Conservation (phyloP, 495 filamentous ascomycete species). For the Astrothelium macrocarpum region DNA sequence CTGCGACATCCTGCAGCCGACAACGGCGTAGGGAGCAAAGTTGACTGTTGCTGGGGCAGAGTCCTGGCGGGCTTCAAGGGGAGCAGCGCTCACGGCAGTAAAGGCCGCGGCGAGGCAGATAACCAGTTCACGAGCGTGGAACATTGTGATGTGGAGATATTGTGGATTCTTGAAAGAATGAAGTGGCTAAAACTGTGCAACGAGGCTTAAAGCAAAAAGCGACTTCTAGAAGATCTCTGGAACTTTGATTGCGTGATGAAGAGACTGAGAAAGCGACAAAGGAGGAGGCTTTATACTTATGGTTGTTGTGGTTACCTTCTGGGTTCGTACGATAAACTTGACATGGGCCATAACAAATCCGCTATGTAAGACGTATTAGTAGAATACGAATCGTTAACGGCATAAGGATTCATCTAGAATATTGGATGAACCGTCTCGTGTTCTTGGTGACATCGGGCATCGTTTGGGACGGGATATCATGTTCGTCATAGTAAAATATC, state of each 20-base stretch:
- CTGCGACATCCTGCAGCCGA: conserved; percentile 4
- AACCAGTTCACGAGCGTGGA: neutral
- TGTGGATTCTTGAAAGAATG: neutral
- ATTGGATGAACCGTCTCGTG: conserved; percentile 5
- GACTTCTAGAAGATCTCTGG: neutral
- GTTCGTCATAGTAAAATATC: neutral
- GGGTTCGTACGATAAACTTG: neutral
- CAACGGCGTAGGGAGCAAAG: conserved; percentile 5
- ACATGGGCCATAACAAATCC: neutral
- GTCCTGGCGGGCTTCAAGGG: conserved; percentile 2
- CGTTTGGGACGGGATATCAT: neutral
- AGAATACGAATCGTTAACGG: conserved; percentile 3
- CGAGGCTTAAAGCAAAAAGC: neutral
- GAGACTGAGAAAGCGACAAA: neutral
- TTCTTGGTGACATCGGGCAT: neutral
- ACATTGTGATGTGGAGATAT: neutral
- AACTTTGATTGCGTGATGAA: neutral
- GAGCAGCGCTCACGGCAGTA: conserved; percentile 4
- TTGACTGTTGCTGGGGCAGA: conserved; percentile 6
- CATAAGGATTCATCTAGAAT: neutral
- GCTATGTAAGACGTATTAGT: conserved; percentile 2
- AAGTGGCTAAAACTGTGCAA: neutral
- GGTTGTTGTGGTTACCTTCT: neutral
- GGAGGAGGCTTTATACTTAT: conserved; percentile 5
- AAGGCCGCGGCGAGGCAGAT: conserved; percentile 4